Evolutionary conservation across 805 yeast genomes (phyloP).

Genomic region (Zygoascus biomembranicola): DNA sequence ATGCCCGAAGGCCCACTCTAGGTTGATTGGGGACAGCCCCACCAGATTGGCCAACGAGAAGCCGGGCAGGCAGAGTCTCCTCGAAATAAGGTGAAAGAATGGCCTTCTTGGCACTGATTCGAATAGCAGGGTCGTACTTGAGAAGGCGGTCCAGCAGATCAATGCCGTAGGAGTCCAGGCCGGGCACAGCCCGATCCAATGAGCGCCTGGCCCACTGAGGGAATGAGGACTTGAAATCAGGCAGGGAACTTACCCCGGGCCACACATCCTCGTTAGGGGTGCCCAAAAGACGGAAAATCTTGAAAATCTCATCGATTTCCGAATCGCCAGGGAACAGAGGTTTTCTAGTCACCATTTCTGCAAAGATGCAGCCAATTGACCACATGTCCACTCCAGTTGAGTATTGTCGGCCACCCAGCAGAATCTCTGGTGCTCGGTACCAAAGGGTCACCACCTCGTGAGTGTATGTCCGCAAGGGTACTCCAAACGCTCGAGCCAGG

Average conservation of each 20-base stretch:
- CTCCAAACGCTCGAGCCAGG: constrained; percentile 94
- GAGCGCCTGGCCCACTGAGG: constrained; percentile 81
- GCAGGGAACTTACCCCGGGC: constrained; percentile 89
- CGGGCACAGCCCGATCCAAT: constrained; percentile 62
- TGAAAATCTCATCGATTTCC: constrained; percentile 92
- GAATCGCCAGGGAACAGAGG: constrained; percentile 97
- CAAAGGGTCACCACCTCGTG: constrained; percentile 97
- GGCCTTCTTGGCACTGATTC: constrained; percentile 93
- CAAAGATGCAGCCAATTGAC: constrained; percentile 97
- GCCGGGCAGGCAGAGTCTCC: background rate
- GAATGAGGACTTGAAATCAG: constrained; percentile 88
- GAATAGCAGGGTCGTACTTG: constrained; percentile 84
- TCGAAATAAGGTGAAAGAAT: constrained; percentile 75
- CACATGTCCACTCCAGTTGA: constrained; percentile 98
- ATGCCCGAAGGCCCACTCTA: constrained; percentile 2
- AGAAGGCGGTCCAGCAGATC: constrained; percentile 69
- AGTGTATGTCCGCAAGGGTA: constrained; percentile 91
- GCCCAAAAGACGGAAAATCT: constrained; percentile 86
- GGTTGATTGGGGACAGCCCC: background rate
- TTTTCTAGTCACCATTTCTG: constrained; percentile 94
- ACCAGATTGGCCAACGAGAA: background rate
- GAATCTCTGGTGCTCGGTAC: constrained; percentile 95
- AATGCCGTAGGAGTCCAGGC: constrained; percentile 73
- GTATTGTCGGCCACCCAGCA: constrained; percentile 93
- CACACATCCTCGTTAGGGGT: constrained; percentile 89